Conservation (phyloP, 2,329 filamentous ascomycete species). For the Neofusicoccum laricinum region DNA sequence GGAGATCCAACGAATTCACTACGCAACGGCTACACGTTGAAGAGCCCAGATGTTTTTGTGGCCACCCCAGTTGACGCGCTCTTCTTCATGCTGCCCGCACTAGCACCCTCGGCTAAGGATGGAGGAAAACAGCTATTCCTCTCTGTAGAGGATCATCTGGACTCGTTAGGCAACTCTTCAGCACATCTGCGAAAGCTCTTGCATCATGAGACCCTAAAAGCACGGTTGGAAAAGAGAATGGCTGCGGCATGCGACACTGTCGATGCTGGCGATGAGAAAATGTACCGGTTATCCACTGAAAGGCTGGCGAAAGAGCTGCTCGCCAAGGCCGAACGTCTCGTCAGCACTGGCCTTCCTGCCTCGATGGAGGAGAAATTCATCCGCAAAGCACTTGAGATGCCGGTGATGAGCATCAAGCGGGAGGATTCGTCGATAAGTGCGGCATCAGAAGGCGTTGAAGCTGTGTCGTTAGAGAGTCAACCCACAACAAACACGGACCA, state of each 20-base stretch:
- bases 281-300: conserved; percentile 74
- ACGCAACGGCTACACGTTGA: conserved; percentile 55
- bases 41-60: conserved; percentile 72
- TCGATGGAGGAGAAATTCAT: conserved; percentile 88
- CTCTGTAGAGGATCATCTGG: conserved; percentile 68
- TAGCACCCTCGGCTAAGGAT: conserved; percentile 51
- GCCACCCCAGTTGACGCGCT: conserved; percentile 81
- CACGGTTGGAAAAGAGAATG: conserved; percentile 63
- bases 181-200: conserved; percentile 61
- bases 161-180: conserved; percentile 55
- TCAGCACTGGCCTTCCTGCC: conserved; percentile 62
- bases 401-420: conserved; percentile 66
- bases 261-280: conserved; percentile 76
- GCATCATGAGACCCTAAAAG: conserved; percentile 37
- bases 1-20: neutral
- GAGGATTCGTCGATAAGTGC: conserved; percentile 46
- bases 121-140: conserved; percentile 63
- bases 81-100: conserved; percentile 75
- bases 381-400: conserved; percentile 69
- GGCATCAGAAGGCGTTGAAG: conserved; percentile 21
- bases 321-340: conserved; percentile 69
- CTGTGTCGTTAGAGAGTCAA: conserved; percentile 23
- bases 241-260: conserved; percentile 74
- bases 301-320: conserved; percentile 68
- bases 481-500: conserved; percentile 34